These are phyloP conservation scores for Nepenthes alata DNA, from an alignment of 179 eudicot species.

Conservation along the genomic window DNA sequence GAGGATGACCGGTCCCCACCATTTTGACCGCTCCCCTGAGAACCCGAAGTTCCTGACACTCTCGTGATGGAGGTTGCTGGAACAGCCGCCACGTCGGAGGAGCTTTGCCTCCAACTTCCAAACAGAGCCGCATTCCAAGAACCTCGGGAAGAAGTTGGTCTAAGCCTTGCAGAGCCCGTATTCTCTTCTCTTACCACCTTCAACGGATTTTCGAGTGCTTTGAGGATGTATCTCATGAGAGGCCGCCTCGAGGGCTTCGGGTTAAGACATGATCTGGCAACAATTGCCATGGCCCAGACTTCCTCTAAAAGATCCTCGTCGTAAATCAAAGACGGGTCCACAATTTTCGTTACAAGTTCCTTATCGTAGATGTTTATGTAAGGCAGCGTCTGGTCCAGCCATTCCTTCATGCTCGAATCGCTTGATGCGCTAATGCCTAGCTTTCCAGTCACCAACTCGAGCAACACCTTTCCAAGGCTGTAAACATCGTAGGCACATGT, in stretches of 20 bases:
- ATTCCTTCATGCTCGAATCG: constrained; percentile 41
- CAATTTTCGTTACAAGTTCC: constrained; percentile 57
- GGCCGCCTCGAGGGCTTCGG: constrained; percentile 74
- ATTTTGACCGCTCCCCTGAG: constrained; percentile 48
- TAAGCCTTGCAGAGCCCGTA: constrained; percentile 46
- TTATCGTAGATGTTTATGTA: constrained; percentile 56
- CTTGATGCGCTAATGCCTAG: constrained; percentile 48
- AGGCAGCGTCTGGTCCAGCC: constrained; percentile 44
- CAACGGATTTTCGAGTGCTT: constrained; percentile 79
- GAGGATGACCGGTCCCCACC: constrained; percentile 43
- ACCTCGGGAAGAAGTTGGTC: constrained; percentile 56
- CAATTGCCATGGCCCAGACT: constrained; percentile 87
- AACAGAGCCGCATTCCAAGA: constrained; percentile 75
- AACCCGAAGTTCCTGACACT: constrained; percentile 48
- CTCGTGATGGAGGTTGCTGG: constrained; percentile 25
- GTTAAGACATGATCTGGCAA: constrained; percentile 75
- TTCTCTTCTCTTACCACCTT: constrained; percentile 74
- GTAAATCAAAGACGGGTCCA: constrained; percentile 61
- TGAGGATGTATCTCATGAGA: constrained; percentile 64
- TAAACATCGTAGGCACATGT: constrained; percentile 69
- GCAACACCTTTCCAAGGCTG: constrained; percentile 77
- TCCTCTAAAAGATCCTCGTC: constrained; percentile 83
- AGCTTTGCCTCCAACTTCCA: constrained; percentile 77
- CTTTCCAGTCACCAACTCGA: constrained; percentile 77
- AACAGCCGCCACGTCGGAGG: constrained; percentile 29